Conservation (phyloP, 1,284 basidiomycete species). For the Ustilago tritici region DNA sequence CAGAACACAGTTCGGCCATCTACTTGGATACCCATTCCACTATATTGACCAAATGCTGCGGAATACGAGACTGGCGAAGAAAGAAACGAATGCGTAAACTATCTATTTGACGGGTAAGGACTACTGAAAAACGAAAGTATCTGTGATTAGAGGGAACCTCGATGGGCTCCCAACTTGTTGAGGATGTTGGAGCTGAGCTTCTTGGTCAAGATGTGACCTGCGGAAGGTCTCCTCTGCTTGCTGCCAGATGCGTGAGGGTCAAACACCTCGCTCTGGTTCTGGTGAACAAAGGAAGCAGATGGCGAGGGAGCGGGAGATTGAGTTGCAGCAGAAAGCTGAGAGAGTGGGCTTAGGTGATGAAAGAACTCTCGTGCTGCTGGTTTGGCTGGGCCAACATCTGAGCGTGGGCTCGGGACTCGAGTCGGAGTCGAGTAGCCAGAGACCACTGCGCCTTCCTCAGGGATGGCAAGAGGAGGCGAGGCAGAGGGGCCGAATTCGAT, state of each 20-base stretch:
- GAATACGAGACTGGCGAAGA: neutral
- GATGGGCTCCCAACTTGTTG: constrained; percentile 31
- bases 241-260: neutral
- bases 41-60: neutral
- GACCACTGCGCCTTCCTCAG: constrained; percentile 12
- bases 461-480: constrained; percentile 18
- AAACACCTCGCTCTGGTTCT: neutral
- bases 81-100: neutral
- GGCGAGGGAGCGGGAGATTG: neutral
- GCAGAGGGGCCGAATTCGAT: constrained; percentile 8
- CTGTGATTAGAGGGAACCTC: constrained; percentile 25
- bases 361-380: constrained; percentile 35
- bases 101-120: neutral
- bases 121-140: neutral
- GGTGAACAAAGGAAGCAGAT: neutral
- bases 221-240: constrained; percentile 27
- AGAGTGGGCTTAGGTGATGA: constrained; percentile 38
- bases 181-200: constrained; percentile 43
- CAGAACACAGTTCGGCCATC: too few species aligned
- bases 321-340: constrained; percentile 29
- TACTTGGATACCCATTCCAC: neutral
- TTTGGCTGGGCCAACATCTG: constrained; percentile 17
- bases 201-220: constrained; percentile 36
- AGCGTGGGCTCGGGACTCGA: constrained; percentile 24
- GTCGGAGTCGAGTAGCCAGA: constrained; percentile 35